Evolutionary conservation across 1,284 basidiomycete species (phyloP), one percentile per base, ranked within the genome.

Genomic region (Papiliotrema flavescens): DNA sequence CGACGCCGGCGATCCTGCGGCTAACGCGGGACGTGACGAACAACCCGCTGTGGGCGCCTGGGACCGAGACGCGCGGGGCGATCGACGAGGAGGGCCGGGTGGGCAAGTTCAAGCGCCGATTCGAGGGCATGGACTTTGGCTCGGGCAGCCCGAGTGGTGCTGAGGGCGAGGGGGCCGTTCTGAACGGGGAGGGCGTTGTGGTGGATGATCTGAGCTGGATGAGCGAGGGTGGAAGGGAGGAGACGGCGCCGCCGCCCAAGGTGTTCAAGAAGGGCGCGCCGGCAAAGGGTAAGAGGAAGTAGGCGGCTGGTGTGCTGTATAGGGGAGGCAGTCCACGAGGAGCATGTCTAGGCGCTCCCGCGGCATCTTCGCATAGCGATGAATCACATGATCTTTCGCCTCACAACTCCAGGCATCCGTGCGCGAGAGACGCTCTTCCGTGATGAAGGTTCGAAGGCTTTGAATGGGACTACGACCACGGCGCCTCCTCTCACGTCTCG

Each of bases 21-120:
- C 79, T 91, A 44, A 88, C 89, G 22, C 84, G 90, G 41, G 90
- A 93, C 68, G 85, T 87, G 49, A 89, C 87, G 15, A 93, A 90
- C 72, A 88, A 90, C 71, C 87, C 86, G 11, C 74, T 89, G 23
- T 94, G 85, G 88, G 74, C 73, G 61, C 78, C 78, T 20, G 80
- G 81, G 11, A 76, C 79, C 34, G 72, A 75, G 44, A 63, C 63
- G 35, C 63, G 68, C 44, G 76, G 76, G 20, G 49, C 81, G 19
- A 83, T 84, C 62, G 86, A 86, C 62, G 87, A 87, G 56, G 83
- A 83, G 22, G 90, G 90, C 17, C 79, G 90, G 9, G 77, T 93
- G 63, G 88, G 89, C 3, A 79, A 89, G 61, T 94, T 91, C 76
- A 87, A 81, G 74, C 82, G 83, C 66, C 80, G 81, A 56, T 93